Evolutionary conservation across 1,284 basidiomycete genomes (phyloP), one percentile per base, ranked within the genome.

Genomic region (Microbotryum saponariae): DNA sequence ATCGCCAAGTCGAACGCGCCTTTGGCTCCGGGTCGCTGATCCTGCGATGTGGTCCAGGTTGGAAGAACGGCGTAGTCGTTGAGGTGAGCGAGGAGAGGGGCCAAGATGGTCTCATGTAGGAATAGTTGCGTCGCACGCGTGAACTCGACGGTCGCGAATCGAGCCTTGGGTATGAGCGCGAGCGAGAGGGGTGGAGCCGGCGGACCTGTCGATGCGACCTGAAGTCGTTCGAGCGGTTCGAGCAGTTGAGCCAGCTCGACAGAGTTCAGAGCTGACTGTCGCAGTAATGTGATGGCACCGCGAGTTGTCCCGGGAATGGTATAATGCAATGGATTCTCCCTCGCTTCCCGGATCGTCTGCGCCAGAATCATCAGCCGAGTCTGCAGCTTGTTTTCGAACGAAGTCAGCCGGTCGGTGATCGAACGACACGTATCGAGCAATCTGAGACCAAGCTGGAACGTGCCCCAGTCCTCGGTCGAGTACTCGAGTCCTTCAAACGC

Each of bases 381-480:
- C 49, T 82, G 80, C 48, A 92, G 73, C 70, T 84, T 86, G 6
- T 73, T 74, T 74, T 94, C 90, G 71, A 91, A 91, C 29, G 75
- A 72, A 3, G 73, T 67, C 37, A 91, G 76, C 18, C 85, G 82
- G 47, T 89, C 86, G 33, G 81, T 81, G 10, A 91, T 80, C 0
- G 82, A 81, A 1, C 86, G 82, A 44, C 86, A 86, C 21, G 87
- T 82, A 29, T 87, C 84, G 42, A 97, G 81, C 23, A 93, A 79
- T 71, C 90, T 87, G n/a, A 96, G 75, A 1, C 84, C 83, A 10
- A 83, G 76, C 74, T 94, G 91, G 65, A 96, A 91, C 29, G 84
- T 81, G 3, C 82, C 80, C 88, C 90, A 92, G 74, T 97, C 91
- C 60, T 89, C 85, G 4, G 84, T 78, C 2, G 86, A 86, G 71